phyloP scores from a whole-genome alignment of 805 yeast genomes.

The Myxozyma neotropica region DNA sequence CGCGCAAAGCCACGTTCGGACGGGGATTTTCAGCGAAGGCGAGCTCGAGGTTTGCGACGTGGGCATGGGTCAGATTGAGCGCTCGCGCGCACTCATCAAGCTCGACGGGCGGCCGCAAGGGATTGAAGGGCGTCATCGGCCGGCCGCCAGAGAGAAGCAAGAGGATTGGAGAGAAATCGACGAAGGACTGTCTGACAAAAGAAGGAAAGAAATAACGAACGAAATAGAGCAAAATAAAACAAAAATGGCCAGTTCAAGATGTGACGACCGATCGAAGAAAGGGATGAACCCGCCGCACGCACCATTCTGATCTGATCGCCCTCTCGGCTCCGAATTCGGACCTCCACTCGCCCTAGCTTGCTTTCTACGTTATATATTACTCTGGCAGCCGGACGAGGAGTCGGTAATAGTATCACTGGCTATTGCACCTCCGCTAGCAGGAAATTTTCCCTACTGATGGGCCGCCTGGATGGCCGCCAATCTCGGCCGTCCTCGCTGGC shows the following conservation, averaged over 20 bases:
- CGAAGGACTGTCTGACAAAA: not conserved
- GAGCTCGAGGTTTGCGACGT: conserved; percentile 24
- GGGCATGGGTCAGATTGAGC: conserved; percentile 21
- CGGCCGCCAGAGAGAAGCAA: conserved; percentile 5
- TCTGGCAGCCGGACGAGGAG: too few relatives aligned
- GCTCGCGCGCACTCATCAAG: conserved; percentile 16
- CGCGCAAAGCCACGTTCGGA: conserved; percentile 17
- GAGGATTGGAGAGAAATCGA: not conserved
- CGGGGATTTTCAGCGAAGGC: conserved; percentile 30
- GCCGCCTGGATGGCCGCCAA: too few relatives aligned
- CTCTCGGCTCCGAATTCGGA: not conserved
- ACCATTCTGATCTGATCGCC: conserved; percentile 12
- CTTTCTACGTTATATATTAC: not conserved
- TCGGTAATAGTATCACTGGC: too few relatives aligned
- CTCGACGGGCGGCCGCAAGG: conserved; percentile 7
- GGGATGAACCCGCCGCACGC: conserved; percentile 19
- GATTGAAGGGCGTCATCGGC: conserved; percentile 8
- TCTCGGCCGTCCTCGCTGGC: too few relatives aligned
- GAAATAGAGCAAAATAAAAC: not conserved
- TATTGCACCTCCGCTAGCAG: too few relatives aligned
- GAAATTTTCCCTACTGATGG: too few relatives aligned
- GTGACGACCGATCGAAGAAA: conserved; percentile 19
- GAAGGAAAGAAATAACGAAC: not conserved
- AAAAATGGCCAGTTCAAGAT: not conserved
- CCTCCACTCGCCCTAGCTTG: not conserved